A percentile compares a stretch with the other conserved stretches of the same genome.
Evolutionary conservation across 768 basidiomycete genomes (phyloP).

Genomic region (Ramaria rubella): DNA sequence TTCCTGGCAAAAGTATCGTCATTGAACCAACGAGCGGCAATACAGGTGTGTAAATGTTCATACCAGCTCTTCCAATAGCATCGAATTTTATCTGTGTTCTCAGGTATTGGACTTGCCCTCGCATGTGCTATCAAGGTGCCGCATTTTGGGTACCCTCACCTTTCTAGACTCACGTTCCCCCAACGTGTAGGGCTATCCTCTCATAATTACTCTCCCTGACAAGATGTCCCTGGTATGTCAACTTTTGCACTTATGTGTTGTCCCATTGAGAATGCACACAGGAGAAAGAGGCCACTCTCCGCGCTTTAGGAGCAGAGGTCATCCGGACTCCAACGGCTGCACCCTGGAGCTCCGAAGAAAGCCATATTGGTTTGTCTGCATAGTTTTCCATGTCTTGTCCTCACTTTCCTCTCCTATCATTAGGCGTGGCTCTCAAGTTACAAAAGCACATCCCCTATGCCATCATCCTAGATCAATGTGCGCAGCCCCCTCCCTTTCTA

Average conservation of each 20-base stretch:
- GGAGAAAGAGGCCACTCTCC: constrained; percentile 91
- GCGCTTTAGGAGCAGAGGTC: constrained; percentile 90
- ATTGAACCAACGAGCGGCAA: constrained; percentile 96
- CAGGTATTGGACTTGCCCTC: constrained; percentile 91
- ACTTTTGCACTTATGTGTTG: neutral
- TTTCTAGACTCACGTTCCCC: constrained; percentile 60
- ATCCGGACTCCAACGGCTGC: constrained; percentile 89
- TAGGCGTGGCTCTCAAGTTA: constrained; percentile 79
- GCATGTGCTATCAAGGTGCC: constrained; percentile 87
- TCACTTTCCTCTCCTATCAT: constrained; percentile 18
- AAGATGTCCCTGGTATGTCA: constrained; percentile 86
- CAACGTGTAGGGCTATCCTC: constrained; percentile 81
- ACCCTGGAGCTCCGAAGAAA: constrained; percentile 82
- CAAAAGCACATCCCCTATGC: constrained; percentile 73
- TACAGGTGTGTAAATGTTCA: constrained; percentile 54
- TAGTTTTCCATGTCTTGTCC: neutral
- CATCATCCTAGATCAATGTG: constrained; percentile 88
- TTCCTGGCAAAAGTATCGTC: constrained; percentile 83
- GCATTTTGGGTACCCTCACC: constrained; percentile 4
- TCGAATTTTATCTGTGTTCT: neutral
- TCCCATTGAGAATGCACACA: constrained; percentile 18
- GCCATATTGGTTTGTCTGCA: constrained; percentile 71
- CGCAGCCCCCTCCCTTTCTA: constrained; percentile 19
- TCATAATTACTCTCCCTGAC: constrained; percentile 85
- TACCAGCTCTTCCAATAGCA: neutral